phyloP scores from a whole-genome alignment of 345 rosid genomes.

The Durio zibethinus region DNA sequence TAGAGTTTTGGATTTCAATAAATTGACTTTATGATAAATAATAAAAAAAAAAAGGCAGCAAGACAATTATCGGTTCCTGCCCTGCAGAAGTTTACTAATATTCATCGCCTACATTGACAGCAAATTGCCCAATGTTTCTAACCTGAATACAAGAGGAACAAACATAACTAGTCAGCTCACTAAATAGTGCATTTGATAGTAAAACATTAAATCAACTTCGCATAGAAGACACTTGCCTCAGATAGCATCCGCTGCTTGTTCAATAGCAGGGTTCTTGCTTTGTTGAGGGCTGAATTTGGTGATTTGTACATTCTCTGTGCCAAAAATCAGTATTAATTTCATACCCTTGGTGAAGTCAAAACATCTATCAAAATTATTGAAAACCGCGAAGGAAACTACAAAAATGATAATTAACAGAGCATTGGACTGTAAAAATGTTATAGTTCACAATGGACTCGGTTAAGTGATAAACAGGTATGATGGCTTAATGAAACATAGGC shows the following conservation, averaged over 20 bases:
- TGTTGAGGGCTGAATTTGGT: conserved; percentile 69
- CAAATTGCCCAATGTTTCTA: conserved; percentile 50
- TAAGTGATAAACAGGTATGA: not conserved
- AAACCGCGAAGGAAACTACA: too few species aligned
- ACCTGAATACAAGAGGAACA: conserved; percentile 33
- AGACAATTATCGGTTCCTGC: not conserved
- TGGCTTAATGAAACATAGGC: not conserved
- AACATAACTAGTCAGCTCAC: not conserved
- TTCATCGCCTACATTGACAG: conserved; percentile 32
- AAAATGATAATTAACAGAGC: not conserved
- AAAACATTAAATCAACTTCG: not conserved
- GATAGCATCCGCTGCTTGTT: conserved; percentile 84
- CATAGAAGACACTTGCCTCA: conserved; percentile 36
- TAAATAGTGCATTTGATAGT: not conserved
- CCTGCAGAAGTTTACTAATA: conserved; percentile 16
- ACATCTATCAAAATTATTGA: not conserved
- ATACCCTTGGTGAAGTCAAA: not conserved
- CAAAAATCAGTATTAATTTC: conserved; percentile 1
- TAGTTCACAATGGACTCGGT: not conserved
- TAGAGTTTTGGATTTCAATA: not conserved
- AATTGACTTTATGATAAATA: not conserved
- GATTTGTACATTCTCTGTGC: conserved; percentile 73
- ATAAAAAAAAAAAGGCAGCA: not conserved
- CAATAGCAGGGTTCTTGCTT: conserved; percentile 80
- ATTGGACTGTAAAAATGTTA: not conserved